phyloP scores from a whole-genome alignment of 768 basidiomycete genomes.

The Botryobasidium botryosum region DNA sequence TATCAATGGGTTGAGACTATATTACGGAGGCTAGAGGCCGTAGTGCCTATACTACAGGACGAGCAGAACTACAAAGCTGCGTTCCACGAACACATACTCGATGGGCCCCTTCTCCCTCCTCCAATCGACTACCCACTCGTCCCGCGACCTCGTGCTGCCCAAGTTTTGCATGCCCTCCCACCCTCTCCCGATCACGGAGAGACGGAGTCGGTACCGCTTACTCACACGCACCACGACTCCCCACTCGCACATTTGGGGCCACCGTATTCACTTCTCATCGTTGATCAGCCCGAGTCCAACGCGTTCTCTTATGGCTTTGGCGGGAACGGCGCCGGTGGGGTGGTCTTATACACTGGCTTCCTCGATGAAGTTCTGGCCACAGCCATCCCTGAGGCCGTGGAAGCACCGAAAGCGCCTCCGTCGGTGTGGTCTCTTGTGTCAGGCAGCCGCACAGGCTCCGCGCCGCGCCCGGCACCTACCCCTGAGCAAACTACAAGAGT shows the following conservation, averaged over 20 bases:
- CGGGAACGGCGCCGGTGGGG: slow-evolving; percentile 75
- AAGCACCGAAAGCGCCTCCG: slow-evolving; percentile 3
- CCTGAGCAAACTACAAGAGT: slow-evolving; percentile 74
- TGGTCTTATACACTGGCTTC: slow-evolving; percentile 91
- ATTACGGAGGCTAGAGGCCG: slow-evolving; percentile 56
- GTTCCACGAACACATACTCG: slow-evolving; percentile 1
- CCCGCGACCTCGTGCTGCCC: slow-evolving; percentile 67
- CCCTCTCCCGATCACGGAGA: slow-evolving; percentile 17
- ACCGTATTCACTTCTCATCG: slow-evolving; percentile 79
- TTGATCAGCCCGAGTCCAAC: slow-evolving; percentile 74
- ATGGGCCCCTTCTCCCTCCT: slow-evolving; percentile 48
- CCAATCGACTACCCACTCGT: slow-evolving; percentile 65
- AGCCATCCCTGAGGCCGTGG: slow-evolving; percentile 9
- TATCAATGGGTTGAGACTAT: slow-evolving; percentile 73
- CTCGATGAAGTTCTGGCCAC: slow-evolving; percentile 51
- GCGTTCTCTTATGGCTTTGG: slow-evolving; percentile 96
- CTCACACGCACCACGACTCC: slow-evolving; percentile 17
- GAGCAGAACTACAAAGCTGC: slow-evolving; percentile 20
- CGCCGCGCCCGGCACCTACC: slow-evolving; percentile 33
- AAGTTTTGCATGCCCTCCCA: slow-evolving; percentile 35
- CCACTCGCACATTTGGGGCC: slow-evolving; percentile 51
- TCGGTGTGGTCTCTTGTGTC: slow-evolving; percentile 29
- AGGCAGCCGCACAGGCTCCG: slow-evolving; percentile 26
- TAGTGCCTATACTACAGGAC: slow-evolving; percentile 47
- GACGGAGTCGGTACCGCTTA: slow-evolving; percentile 3